Base-by-base conservation (phyloP, 805 yeast genomes). In the Cyberlindnera misumaiensis region DNA sequence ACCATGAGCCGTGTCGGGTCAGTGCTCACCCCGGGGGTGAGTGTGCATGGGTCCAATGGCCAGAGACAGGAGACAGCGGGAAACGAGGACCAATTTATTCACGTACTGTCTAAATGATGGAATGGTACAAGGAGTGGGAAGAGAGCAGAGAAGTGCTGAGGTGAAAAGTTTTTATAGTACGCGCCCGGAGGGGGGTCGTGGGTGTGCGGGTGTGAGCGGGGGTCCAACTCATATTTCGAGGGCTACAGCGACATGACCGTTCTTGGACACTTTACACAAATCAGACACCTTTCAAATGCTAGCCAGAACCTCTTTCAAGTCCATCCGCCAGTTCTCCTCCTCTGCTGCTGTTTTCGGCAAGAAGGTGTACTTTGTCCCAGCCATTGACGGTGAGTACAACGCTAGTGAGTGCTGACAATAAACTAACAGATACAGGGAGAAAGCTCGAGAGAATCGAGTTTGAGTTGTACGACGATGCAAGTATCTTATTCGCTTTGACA, bases 291-390 rank as follows among this genome's bases (percentile, higher is more conserved):
- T 47, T 38, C 47, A 46, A 44, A 30, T 42, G 11, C 25, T 47
- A 28, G 34, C 43, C 28, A 48, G 46, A 40, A 12, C 43, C 16
- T 20, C 24, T 20, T 14, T 43, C 30, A 40, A 35, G 18, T 42
- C 44, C 26, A 35, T 39, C 33, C 54, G 56, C 34, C 24, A 45
- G 14, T 52, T 52, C 48, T 49, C 52, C 13, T 43, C 55, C 16
- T 40, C 54, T 22, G 40, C 56, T 15, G 34, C 54, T 15, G 40
- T 35, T 31, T 59, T 65, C 31, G 72, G 73, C 25, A 67, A 70
- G 52, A 74, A 75, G 58, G 76, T 73, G 22, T 77, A 57, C 62
- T 69, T 77, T 55, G 77, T 73, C 47, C 68, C 79, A 40, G 63
- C 78, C 42, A 70, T 77, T 48, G 70, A 66, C 50, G 80, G 78